Evolutionary conservation across 2,329 filamentous ascomycete species (phyloP).

Genomic region (Monilinia polystroma): DNA sequence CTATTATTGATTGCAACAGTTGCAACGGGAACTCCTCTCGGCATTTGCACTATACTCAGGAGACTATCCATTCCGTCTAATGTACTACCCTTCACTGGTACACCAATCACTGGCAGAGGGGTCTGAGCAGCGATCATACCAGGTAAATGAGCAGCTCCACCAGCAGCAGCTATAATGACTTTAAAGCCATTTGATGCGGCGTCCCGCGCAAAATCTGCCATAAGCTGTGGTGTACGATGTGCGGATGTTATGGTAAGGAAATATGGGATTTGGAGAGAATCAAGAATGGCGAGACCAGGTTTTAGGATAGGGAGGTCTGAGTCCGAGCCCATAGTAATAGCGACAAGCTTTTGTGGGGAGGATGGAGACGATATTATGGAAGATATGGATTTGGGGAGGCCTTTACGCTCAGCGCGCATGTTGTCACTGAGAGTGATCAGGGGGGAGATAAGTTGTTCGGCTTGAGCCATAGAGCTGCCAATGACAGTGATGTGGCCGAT

Average conservation of each 20-base stretch:
- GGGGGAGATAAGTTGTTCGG: slow-evolving; percentile 66
- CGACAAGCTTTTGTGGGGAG: slow-evolving; percentile 55
- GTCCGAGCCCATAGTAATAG: slow-evolving; percentile 79
- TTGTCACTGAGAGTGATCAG: slow-evolving; percentile 65
- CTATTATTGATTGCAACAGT: slow-evolving; percentile 80
- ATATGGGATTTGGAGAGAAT: slow-evolving; percentile 68
- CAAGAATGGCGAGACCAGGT: slow-evolving; percentile 51
- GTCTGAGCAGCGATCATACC: slow-evolving; percentile 25
- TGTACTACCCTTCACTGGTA: slow-evolving; percentile 72
- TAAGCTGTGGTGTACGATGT: slow-evolving; percentile 69
- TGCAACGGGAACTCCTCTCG: slow-evolving; percentile 67
- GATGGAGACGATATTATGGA: slow-evolving; percentile 37
- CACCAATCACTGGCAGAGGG: slow-evolving; percentile 68
- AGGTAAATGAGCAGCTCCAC: slow-evolving; percentile 59
- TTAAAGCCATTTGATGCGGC: slow-evolving; percentile 36
- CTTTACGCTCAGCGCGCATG: slow-evolving; percentile 54
- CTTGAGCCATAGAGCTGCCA: slow-evolving; percentile 61
- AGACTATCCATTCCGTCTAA: slow-evolving; percentile 61
- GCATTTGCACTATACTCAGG: slow-evolving; percentile 76
- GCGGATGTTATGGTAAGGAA: slow-evolving; percentile 76
- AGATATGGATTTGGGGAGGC: slow-evolving; percentile 43
- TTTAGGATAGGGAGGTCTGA: slow-evolving; percentile 73
- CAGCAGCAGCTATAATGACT: slow-evolving; percentile 57
- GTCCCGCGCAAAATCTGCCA: slow-evolving; percentile 60
- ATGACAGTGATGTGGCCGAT: slow-evolving; percentile 93